phyloP scores from a whole-genome alignment of 495 filamentous ascomycete genomes.

The Haplographium delicatum region DNA sequence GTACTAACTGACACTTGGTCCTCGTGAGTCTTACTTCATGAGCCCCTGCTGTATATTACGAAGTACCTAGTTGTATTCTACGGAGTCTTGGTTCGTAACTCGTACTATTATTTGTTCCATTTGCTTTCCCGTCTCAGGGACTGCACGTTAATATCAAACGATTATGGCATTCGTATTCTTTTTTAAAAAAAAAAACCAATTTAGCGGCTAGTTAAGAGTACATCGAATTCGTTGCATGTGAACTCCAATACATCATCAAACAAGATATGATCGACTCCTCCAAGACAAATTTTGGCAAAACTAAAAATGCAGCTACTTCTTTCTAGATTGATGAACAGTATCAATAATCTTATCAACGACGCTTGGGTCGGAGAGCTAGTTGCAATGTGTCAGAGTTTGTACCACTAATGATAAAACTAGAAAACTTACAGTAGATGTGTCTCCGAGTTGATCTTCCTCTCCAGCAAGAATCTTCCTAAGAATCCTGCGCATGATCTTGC shows the following conservation, averaged over 20 bases:
- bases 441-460: constrained; percentile 94
- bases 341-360: constrained; percentile 87
- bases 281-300: constrained; percentile 1
- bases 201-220: background rate
- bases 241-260: constrained; percentile 1
- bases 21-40: no score
- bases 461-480: constrained; percentile 93
- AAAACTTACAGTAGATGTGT: constrained; percentile 79
- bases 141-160: no score
- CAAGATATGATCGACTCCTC: constrained; percentile 2
- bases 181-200: no score
- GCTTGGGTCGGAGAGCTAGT: constrained; percentile 79
- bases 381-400: constrained; percentile 31
- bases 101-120: no score
- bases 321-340: constrained; percentile 58
- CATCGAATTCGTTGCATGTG: background rate
- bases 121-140: no score
- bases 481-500: constrained; percentile 99
- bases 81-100: no score
- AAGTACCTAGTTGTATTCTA: no score
- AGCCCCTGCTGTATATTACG: no score
- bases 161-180: no score
- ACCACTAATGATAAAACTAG: background rate
- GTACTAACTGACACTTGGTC: no score
- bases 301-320: constrained; percentile 33